Conservation (phyloP, 2,329 filamentous ascomycete genomes). For the Triangularia verruculosa region DNA sequence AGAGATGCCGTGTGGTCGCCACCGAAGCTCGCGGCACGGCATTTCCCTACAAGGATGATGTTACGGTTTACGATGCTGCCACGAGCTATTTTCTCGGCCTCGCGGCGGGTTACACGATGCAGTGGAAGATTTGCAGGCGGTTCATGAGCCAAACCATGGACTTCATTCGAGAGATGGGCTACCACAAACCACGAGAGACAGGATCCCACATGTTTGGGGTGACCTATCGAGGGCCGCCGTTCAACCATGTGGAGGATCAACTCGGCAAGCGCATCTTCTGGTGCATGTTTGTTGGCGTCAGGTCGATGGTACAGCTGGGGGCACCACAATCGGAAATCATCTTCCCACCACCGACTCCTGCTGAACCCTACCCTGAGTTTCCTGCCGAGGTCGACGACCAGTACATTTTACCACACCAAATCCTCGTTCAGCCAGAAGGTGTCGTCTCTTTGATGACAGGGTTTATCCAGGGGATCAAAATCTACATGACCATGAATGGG, state of each 20-base stretch:
- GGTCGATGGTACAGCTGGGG: conserved; percentile 75
- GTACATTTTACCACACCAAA: conserved; percentile 68
- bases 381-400: conserved; percentile 82
- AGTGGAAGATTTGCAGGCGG: conserved; percentile 63
- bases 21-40: conserved; percentile 61
- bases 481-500: conserved; percentile 77
- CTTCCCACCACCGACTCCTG: conserved; percentile 72
- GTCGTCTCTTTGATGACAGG: conserved; percentile 69
- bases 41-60: conserved; percentile 46
- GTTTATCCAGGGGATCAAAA: conserved; percentile 75
- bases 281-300: conserved; percentile 72
- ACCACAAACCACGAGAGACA: conserved; percentile 53
- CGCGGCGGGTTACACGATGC: conserved; percentile 63
- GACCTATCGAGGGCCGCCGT: conserved; percentile 39
- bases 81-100: conserved; percentile 75
- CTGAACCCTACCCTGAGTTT: conserved; percentile 72
- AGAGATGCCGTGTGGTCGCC: conserved; percentile 68
- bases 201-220: conserved; percentile 27
- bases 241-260: conserved; percentile 70
- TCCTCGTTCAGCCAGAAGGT: conserved; percentile 66
- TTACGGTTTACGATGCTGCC: conserved; percentile 55
- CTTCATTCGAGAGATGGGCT: conserved; percentile 65
- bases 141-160: conserved; percentile 72
- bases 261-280: conserved; percentile 80
- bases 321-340: conserved; percentile 68